Evolutionary conservation across 192 early-diverging fungal genomes (phyloP), one percentile per base, ranked within the genome.

Genomic region (Lunasporangiospora selenospora): DNA sequence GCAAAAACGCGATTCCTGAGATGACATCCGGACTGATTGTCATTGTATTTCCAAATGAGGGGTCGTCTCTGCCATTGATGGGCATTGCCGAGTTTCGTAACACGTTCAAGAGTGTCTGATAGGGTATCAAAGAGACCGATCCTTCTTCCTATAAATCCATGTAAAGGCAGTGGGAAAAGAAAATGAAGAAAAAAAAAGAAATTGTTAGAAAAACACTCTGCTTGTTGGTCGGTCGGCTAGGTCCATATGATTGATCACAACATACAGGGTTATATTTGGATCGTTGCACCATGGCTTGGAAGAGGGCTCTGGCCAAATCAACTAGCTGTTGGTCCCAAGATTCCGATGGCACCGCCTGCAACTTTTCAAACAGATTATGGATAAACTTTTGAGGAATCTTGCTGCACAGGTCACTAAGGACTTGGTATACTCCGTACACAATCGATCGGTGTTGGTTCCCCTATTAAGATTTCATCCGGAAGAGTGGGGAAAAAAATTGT

Each of bases 391-490:
- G 71, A 18, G 62, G 65, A 0, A 81, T 33, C 31, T 64, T 66
- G 41, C 52, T 69, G 33, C 63, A 64, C 3, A 81, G 49, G 10
- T 81, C 80, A 18, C 51, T 63, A 18, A 81, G 30, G n/a, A 81
- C 80, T 30, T 81, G 76, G 34, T 67, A 77, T 6, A 81, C 80
- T 21, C 80, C 80, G 19, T 81, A 60, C 15, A 81, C 73, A 18
- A 81, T 75, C 13, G 76, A 77, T 18, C 63, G 69, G 54, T 81
- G 80, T 70, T 81, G 80, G 43, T 78, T 81, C 16, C 71, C 80
- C 64, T 78, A 58, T 6, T n/a, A n/a, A n/a, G n/a, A n/a, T n/a
- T n/a, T n/a, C n/a, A n/a, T n/a, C n/a, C n/a, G n/a, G n/a, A n/a
- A n/a, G n/a, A n/a, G n/a, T n/a, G n/a, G n/a, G n/a, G n/a, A n/a